Conservation (phyloP, 495 filamentous ascomycete genomes). For the Lasiosphaeriaceae sp. region DNA sequence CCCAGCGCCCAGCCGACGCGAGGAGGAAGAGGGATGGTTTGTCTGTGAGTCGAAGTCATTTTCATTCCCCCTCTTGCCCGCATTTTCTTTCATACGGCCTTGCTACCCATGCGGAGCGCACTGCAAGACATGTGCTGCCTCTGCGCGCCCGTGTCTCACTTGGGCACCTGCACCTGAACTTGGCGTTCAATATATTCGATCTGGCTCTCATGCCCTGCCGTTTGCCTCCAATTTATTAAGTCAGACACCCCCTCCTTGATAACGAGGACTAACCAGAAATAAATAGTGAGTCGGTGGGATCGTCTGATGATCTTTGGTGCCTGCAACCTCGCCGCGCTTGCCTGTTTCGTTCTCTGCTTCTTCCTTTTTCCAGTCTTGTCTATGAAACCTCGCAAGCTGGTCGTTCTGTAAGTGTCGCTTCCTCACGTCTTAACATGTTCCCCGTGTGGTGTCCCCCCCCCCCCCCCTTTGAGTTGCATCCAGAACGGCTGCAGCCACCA, state of each 20-base stretch:
- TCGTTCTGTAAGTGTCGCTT: slow-evolving; percentile 77
- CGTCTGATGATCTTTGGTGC: slow-evolving; percentile 85
- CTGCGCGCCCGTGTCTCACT: slow-evolving; percentile 36
- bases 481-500: too few relatives aligned
- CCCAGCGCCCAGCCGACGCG: slow-evolving; percentile 76
- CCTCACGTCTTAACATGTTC: neutral
- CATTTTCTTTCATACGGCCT: slow-evolving; percentile 12
- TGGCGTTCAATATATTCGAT: neutral
- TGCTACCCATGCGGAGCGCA: slow-evolving; percentile 20
- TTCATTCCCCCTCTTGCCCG: slow-evolving; percentile 8
- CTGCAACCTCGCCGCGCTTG: slow-evolving; percentile 85
- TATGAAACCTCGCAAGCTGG: slow-evolving; percentile 85
- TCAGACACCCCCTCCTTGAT: neutral
- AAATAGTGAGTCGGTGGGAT: slow-evolving; percentile 93
- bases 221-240: neutral
- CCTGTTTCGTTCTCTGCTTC: slow-evolving; percentile 91
- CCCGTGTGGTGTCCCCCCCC: slow-evolving; percentile 1
- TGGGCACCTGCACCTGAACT: slow-evolving; percentile 30
- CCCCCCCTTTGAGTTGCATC: neutral
- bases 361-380: slow-evolving; percentile 73
- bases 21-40: slow-evolving; percentile 96
- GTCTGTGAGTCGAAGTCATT: slow-evolving; percentile 68
- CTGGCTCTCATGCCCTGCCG: neutral
- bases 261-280: slow-evolving; percentile 30
- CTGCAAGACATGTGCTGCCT: slow-evolving; percentile 36